Conservation (phyloP, 495 filamentous ascomycete genomes). For the Choiromyces venosus region DNA sequence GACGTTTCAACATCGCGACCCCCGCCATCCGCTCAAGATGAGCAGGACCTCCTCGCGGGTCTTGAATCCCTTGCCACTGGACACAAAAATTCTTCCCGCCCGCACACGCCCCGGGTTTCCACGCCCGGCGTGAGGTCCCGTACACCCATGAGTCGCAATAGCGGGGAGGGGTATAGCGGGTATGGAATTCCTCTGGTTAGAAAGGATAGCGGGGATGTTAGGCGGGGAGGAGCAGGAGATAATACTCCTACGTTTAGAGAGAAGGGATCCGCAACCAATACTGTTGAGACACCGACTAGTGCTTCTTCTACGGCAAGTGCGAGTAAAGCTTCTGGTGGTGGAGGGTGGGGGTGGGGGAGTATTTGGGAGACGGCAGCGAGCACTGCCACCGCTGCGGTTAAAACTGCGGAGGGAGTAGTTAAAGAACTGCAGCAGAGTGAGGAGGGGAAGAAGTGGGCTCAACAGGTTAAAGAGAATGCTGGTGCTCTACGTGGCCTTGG, state of each 20-base stretch:
- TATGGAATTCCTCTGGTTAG: conserved; percentile 35
- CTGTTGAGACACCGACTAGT: conserved; percentile 34
- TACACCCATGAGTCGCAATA: conserved; percentile 34
- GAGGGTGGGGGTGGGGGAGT: conserved; percentile 84
- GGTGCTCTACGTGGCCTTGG: conserved; percentile 73
- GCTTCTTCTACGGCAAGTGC: conserved; percentile 24
- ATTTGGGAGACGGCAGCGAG: conserved; percentile 51
- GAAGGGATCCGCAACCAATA: conserved; percentile 27
- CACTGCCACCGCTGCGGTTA: conserved; percentile 74
- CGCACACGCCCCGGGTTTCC: conserved; percentile 69
- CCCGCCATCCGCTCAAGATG: conserved; percentile 45
- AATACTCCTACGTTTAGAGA: conserved; percentile 43
- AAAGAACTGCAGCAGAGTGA: conserved; percentile 95
- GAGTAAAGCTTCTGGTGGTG: conserved; percentile 43
- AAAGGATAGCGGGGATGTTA: conserved; percentile 29
- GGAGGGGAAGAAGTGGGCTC: conserved; percentile 92
- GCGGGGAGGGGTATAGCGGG: conserved; percentile 29
- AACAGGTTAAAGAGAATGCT: conserved; percentile 88
- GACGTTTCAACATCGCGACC: conserved; percentile 44
- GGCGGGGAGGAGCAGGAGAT: conserved; percentile 19
- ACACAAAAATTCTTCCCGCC: conserved; percentile 60
- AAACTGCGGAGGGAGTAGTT: conserved; percentile 86
- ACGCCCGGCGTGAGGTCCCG: conserved; percentile 34
- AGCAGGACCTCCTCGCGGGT: conserved; percentile 74
- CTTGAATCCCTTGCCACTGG: conserved; percentile 66